phyloP scores from a whole-genome alignment of 2,329 filamentous ascomycete species.

The Phaeosphaeriaceae sp. region DNA sequence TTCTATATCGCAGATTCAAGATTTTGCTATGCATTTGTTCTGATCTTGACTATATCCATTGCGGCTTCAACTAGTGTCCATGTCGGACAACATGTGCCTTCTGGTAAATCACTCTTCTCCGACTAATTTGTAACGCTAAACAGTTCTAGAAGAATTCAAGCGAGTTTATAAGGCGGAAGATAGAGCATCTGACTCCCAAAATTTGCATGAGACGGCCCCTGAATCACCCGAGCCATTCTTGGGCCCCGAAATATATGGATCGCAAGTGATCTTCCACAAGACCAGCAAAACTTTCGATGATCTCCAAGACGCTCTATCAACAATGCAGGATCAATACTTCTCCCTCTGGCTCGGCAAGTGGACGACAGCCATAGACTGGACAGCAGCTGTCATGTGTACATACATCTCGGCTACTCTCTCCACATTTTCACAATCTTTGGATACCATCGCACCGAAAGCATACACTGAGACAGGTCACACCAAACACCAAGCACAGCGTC shows the following conservation, averaged over 20 bases:
- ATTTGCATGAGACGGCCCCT: no score
- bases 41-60: no score
- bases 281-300: constrained; percentile 36
- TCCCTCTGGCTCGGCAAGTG: constrained; percentile 78
- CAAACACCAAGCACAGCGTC: constrained; percentile 19
- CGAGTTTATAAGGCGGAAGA: no score
- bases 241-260: not conserved
- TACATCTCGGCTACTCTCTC: constrained; percentile 75
- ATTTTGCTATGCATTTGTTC: no score
- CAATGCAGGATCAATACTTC: constrained; percentile 82
- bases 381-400: constrained; percentile 81
- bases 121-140: no score
- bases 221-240: not conserved
- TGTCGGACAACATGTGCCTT: no score
- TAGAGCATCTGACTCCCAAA: no score
- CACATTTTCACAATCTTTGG: constrained; percentile 70
- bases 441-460: constrained; percentile 49
- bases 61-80: no score
- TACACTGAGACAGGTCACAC: constrained; percentile 40
- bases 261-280: not conserved
- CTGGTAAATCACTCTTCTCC: no score
- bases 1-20: no score
- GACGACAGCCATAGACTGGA: constrained; percentile 92
- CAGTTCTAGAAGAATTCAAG: no score
- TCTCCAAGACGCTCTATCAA: constrained; percentile 65